Percentiles rank a stretch among this genome's conserved stretches.
These are phyloP conservation scores for Globisporangium megalacanthum DNA, from an alignment of 352 stramenopile genomes.

Conservation along the genomic window DNA sequence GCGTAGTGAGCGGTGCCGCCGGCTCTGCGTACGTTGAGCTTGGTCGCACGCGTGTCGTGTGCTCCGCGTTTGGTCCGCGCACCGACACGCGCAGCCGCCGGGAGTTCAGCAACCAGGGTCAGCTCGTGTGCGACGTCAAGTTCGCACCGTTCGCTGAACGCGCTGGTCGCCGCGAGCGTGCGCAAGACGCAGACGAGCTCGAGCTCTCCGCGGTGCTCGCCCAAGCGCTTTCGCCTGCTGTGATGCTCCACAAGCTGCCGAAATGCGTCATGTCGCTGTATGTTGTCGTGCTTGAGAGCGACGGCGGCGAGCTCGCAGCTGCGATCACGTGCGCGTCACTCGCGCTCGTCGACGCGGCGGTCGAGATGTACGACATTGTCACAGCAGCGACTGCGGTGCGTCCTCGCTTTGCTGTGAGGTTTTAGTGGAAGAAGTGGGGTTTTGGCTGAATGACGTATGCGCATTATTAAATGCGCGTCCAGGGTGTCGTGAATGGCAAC, in stretches of 20 bases:
- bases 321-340: conserved; percentile 86
- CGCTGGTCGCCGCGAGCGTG: conserved; percentile 53
- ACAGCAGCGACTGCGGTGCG: conserved; percentile 55
- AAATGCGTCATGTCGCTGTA: conserved; percentile 90
- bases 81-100: conserved; percentile 65
- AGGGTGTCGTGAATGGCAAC: conserved; percentile 44
- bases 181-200: conserved; percentile 74
- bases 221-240: conserved; percentile 70
- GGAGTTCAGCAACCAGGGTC: conserved; percentile 83
- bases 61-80: conserved; percentile 84
- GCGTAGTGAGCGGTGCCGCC: conserved; percentile 70
- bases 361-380: conserved; percentile 92
- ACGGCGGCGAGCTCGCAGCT: conserved; percentile 77
- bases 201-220: conserved; percentile 71
- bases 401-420: neutral
- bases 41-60: conserved; percentile 82
- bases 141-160: conserved; percentile 80
- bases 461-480: neutral
- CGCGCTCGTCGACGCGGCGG: conserved; percentile 79
- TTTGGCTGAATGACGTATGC: conserved; percentile 2
- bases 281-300: conserved; percentile 81
- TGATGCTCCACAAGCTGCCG: conserved; percentile 84
- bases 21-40: conserved; percentile 89
- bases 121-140: conserved; percentile 87
- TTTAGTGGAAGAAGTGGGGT: neutral